Evolutionary conservation across 2,329 filamentous ascomycete species (phyloP).

Genomic region (Aureobasidium uvarum): DNA sequence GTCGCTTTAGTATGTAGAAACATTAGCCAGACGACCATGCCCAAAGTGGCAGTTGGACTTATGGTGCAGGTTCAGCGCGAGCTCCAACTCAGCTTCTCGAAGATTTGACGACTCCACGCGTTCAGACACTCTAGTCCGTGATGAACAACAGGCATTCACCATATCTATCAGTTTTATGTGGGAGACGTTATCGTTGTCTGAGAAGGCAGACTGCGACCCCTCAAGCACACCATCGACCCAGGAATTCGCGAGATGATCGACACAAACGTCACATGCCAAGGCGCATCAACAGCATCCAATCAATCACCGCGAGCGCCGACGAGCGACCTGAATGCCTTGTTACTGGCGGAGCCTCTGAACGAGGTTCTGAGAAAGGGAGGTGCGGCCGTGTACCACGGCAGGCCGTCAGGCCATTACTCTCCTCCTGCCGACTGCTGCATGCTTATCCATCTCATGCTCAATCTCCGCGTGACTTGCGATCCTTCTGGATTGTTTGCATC

Average conservation of each 20-base stretch:
- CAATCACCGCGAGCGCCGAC: constrained; percentile 1
- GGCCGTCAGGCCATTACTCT: constrained; percentile 4
- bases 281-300: background rate
- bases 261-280: constrained; percentile 19
- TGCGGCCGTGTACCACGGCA: background rate
- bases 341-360: background rate
- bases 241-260: constrained; percentile 18
- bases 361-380: background rate
- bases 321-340: background rate
- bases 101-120: background rate
- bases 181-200: background rate
- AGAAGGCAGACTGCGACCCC: background rate
- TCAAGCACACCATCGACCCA: constrained; percentile 15
- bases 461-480: constrained; percentile 1
- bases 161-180: background rate
- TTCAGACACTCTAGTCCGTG: background rate
- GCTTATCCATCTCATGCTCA: background rate
- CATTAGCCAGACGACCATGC: background rate
- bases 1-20: background rate
- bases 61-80: background rate
- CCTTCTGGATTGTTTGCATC: background rate
- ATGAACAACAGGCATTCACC: background rate
- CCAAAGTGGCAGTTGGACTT: background rate
- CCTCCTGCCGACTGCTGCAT: background rate
- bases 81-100: background rate